Base-by-base conservation (phyloP, 352 stramenopile genomes). In the Aphanomyces euteiches region DNA sequence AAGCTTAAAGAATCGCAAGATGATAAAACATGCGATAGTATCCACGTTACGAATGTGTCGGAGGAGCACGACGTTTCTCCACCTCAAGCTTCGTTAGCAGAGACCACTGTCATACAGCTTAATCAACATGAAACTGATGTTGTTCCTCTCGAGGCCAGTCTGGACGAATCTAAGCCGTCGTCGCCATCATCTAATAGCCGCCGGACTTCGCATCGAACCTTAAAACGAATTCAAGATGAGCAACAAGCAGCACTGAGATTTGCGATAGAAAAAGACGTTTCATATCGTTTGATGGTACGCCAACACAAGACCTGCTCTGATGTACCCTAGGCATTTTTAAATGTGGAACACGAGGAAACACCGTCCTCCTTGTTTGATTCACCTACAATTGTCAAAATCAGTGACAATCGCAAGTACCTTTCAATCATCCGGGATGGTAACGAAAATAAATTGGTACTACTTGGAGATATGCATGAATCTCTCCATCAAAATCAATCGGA, bases 141-240 rank as follows among this genome's bases (percentile, higher is more conserved):
- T 50, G 10, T 39, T 1, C 19, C 43, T 28, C 17, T 17, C 21
- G 36, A 58, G 17, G 54, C 7, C 10, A n/a, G 13, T 28, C 21
- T 21, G n/a, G 28, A n/a, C n/a, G 8, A 10, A 75, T 90, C 59
- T 75, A 37, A 59, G n/a, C 47, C 64, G 2, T 7, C 39, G 54
- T 70, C 64, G 28, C 64, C 64, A 39, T 48, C 47, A 4, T 34
- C 39, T 34, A 15, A 60, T 45, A 59, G 45, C 40, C 47, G 47
- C 47, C 43, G 64, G 34, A 70, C 64, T 19, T 70, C 64, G 7
- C 64, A 70, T 41, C 64, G 64, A 10, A 70, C 64, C 34, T 38
- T 61, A 28, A 70, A 70, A 43, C 64, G 64, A 45, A 34, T 70
- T 43, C 64, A 70, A 36, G 64, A 70, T 21, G 64, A 70, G 36